Conservation (phyloP, 352 stramenopile species). For the Bremia lactucae region DNA sequence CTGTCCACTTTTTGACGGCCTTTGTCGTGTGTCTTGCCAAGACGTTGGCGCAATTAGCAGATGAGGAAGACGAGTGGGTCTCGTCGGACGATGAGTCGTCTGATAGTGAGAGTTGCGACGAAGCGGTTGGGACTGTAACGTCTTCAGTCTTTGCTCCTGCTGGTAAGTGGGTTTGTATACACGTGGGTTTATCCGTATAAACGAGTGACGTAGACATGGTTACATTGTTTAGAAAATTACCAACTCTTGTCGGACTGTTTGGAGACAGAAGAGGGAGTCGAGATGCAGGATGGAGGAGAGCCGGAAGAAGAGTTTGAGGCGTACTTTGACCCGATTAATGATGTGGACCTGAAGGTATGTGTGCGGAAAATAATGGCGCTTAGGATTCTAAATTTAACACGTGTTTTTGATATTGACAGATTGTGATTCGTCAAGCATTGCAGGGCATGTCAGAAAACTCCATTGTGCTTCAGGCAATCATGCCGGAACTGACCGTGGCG, state of each 20-base stretch:
- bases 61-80: slow-evolving; percentile 73
- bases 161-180: slow-evolving; percentile 22
- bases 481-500: slow-evolving; percentile 51
- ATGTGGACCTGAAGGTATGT: slow-evolving; percentile 68
- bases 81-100: slow-evolving; percentile 61
- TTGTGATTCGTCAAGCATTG: slow-evolving; percentile 46
- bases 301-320: slow-evolving; percentile 71
- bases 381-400: no score
- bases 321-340: slow-evolving; percentile 70
- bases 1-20: slow-evolving; percentile 75
- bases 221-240: slow-evolving; percentile 40
- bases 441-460: slow-evolving; percentile 37
- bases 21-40: slow-evolving; percentile 63
- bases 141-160: slow-evolving; percentile 64
- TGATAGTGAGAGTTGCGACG: slow-evolving; percentile 42
- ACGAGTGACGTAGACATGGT: slow-evolving; percentile 2
- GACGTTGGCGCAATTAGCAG: slow-evolving; percentile 51
- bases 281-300: slow-evolving; percentile 39
- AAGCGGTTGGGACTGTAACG: slow-evolving; percentile 5
- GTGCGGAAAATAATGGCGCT: no score
- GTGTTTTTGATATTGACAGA: slow-evolving; percentile 16
- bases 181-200: background rate
- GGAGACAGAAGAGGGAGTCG: slow-evolving; percentile 25
- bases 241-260: slow-evolving; percentile 60
- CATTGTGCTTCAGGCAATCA: slow-evolving; percentile 45